Conservation (phyloP, 2,329 filamentous ascomycete species). For the Diaporthe eres region DNA sequence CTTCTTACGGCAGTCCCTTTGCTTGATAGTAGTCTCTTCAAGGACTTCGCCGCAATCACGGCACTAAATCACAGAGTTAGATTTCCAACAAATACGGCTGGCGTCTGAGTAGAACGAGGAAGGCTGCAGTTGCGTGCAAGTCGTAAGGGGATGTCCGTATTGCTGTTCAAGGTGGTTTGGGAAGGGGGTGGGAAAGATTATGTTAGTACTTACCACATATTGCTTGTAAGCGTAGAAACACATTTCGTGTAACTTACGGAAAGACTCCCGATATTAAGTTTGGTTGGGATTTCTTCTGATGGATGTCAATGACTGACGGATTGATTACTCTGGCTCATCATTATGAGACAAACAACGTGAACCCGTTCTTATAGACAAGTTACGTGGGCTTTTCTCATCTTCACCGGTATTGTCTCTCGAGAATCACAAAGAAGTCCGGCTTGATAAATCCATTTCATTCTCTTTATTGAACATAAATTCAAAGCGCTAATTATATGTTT, state of each 20-base stretch:
- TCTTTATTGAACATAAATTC: not conserved
- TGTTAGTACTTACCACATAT: not conserved
- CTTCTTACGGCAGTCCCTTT: conserved; percentile 18
- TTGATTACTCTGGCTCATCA: not conserved
- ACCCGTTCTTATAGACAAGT: not conserved
- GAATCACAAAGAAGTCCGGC: not conserved
- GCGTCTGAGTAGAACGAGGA: not conserved
- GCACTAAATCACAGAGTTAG: not conserved
- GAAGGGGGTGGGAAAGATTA: not conserved
- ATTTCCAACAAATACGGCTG: not conserved
- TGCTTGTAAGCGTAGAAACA: conserved; percentile 9
- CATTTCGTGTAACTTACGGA: not conserved
- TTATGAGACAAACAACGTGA: not conserved
- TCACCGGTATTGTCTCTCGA: not conserved
- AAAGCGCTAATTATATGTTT: not conserved
- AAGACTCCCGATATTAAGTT: too few species aligned
- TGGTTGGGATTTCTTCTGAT: not conserved
- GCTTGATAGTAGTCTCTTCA: conserved; percentile 9
- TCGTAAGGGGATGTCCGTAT: too few species aligned
- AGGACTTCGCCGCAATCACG: not conserved
- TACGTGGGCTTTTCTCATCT: not conserved
- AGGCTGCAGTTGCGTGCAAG: not conserved
- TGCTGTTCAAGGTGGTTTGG: not conserved
- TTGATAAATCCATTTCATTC: not conserved
- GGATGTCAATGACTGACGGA: not conserved